These are phyloP conservation scores for Pichia sp. DNA, from an alignment of 1,139 yeast genomes.

Conservation along the genomic window DNA sequence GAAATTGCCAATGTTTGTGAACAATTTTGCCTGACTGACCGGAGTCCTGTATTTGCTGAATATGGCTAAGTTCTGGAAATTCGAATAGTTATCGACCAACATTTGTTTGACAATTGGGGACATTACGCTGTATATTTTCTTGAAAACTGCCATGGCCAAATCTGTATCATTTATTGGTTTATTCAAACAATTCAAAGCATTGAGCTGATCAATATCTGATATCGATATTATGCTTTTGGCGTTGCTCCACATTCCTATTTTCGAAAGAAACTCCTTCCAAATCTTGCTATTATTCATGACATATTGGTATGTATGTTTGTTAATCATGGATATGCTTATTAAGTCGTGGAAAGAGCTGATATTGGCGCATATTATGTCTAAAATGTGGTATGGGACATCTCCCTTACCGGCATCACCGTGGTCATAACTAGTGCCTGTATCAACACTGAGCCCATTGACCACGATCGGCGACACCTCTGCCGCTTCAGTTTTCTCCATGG, in stretches of 20 bases:
- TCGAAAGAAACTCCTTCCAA: constrained; percentile 47
- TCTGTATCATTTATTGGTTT: constrained; percentile 31
- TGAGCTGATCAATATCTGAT: constrained; percentile 19
- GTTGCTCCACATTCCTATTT: constrained; percentile 43
- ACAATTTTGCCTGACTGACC: constrained; percentile 38
- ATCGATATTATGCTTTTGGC: constrained; percentile 5
- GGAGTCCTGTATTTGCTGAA: constrained; percentile 45
- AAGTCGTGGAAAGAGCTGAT: constrained; percentile 24
- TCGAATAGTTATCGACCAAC: constrained; percentile 38
- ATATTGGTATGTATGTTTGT: constrained; percentile 30
- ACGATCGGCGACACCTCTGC: no score
- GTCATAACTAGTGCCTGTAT: no score
- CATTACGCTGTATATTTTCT: constrained; percentile 36
- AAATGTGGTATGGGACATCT: constrained; percentile 10
- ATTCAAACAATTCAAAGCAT: constrained; percentile 25
- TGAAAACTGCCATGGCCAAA: constrained; percentile 38
- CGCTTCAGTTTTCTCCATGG: no score
- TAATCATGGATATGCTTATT: constrained; percentile 29
- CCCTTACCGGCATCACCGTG: no score
- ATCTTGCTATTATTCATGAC: constrained; percentile 28
- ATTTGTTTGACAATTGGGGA: constrained; percentile 42
- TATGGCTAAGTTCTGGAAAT: constrained; percentile 36
- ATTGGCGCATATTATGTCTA: constrained; percentile 17
- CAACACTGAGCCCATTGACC: no score
- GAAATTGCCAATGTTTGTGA: constrained; percentile 25